Conservation (phyloP, 441 rosid species). For the Euphorbia celastroides region DNA sequence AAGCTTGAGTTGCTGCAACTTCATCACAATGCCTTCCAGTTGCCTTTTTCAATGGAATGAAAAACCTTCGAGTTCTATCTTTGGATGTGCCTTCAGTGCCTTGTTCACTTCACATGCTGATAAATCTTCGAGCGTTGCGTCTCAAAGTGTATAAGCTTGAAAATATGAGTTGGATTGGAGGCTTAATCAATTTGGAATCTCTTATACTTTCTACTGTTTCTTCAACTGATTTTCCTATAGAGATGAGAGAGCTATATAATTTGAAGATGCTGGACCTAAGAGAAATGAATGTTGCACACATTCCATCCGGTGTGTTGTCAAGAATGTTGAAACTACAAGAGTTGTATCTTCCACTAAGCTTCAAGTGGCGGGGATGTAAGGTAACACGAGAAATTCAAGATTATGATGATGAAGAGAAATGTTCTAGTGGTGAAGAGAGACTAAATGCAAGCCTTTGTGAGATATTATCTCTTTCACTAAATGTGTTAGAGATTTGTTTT, state of each 20-base stretch:
- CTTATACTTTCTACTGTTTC: not conserved
- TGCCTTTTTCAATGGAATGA: not conserved
- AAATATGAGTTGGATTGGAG: not conserved
- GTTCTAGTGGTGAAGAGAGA: not conserved
- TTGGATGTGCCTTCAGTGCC: not conserved
- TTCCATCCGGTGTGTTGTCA: not conserved
- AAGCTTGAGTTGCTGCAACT: constrained; percentile 8
- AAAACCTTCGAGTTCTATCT: constrained; percentile 1
- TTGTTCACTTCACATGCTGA: not conserved
- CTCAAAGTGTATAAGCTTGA: not conserved
- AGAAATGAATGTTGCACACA: not conserved
- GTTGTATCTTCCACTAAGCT: not conserved
- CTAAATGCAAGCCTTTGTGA: not conserved
- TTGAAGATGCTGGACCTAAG: not conserved
- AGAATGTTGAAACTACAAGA: not conserved
- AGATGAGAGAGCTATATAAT: not conserved
- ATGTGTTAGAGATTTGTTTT: constrained; percentile 1
- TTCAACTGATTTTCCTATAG: not conserved
- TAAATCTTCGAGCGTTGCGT: not conserved
- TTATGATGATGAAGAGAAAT: not conserved
- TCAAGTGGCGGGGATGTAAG: not conserved
- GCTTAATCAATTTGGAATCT: not conserved
- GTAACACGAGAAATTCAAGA: not conserved
- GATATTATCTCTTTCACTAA: not conserved
- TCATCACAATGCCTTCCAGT: not conserved